phyloP scores from a whole-genome alignment of 139 green algal genomes.

The Auxenochlorella pyrenoidosa region DNA sequence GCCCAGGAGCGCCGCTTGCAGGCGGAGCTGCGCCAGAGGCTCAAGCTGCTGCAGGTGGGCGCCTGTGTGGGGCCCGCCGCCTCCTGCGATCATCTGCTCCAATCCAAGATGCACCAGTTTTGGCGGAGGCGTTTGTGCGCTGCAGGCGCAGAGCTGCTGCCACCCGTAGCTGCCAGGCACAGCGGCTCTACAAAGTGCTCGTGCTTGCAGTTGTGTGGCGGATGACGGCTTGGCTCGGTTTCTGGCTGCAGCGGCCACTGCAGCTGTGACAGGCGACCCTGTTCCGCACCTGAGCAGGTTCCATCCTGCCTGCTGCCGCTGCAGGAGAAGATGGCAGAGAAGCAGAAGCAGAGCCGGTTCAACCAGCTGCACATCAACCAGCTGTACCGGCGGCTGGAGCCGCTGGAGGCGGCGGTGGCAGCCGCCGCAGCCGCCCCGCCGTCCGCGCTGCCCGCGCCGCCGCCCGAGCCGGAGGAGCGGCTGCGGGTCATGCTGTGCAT shows the following conservation, averaged over 20 bases:
- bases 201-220: no score
- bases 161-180: no score
- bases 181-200: no score
- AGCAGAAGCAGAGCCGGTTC: background rate
- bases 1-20: background rate
- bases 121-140: no score
- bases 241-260: no score
- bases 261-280: no score
- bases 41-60: background rate
- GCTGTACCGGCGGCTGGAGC: slow-evolving; percentile 23
- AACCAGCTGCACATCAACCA: slow-evolving; percentile 4
- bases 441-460: background rate
- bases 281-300: no score
- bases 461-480: background rate
- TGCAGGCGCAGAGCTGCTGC: no score
- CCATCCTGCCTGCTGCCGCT: no score
- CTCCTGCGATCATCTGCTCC: no score
- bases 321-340: slow-evolving; percentile 17
- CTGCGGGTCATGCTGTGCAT: slow-evolving; percentile 8
- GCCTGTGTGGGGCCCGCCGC: background rate
- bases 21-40: background rate
- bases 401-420: slow-evolving; percentile 9
- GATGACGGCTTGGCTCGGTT: no score
- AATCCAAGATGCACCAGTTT: no score
- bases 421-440: background rate